Percentiles rank a stretch among this genome's conserved stretches.
Evolutionary conservation across 164 flowering plant species (phyloP).

Genomic region (Stephania japonica): DNA sequence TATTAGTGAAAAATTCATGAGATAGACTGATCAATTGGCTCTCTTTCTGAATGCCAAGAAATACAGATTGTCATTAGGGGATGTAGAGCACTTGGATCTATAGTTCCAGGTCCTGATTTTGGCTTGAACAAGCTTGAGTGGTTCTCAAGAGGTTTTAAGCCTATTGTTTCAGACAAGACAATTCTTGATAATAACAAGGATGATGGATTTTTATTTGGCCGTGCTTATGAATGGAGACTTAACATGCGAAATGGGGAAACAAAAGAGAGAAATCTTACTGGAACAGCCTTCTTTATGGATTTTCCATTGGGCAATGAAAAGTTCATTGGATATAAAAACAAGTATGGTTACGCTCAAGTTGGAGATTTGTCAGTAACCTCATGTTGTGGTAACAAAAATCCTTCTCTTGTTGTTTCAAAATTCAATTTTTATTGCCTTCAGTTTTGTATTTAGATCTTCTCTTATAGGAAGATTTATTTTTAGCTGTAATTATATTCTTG

Average conservation of each 20-base stretch:
- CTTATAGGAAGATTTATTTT: too few relatives aligned
- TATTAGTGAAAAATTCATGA: neutral
- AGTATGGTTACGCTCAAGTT: conserved; percentile 45
- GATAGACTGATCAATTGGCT: too few relatives aligned
- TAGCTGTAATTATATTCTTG: neutral
- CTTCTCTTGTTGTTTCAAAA: neutral
- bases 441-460: neutral
- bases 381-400: conserved; percentile 26
- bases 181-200: neutral
- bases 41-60: neutral
- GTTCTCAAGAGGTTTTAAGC: conserved; percentile 45
- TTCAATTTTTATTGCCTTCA: neutral
- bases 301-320: conserved; percentile 44
- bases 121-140: conserved; percentile 46
- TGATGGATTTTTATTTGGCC: conserved; percentile 28
- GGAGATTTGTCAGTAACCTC: conserved; percentile 41
- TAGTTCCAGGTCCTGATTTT: conserved; percentile 57
- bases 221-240: conserved; percentile 47
- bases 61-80: conserved; percentile 55
- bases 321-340: conserved; percentile 34
- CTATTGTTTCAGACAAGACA: conserved; percentile 10
- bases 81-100: conserved; percentile 43
- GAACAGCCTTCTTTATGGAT: conserved; percentile 40
- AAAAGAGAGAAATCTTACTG: conserved; percentile 39
- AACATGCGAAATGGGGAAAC: conserved; percentile 47